Evolutionary conservation across 2,329 filamentous ascomycete species (phyloP).

Genomic region (Colletotrichum spaethianum): DNA sequence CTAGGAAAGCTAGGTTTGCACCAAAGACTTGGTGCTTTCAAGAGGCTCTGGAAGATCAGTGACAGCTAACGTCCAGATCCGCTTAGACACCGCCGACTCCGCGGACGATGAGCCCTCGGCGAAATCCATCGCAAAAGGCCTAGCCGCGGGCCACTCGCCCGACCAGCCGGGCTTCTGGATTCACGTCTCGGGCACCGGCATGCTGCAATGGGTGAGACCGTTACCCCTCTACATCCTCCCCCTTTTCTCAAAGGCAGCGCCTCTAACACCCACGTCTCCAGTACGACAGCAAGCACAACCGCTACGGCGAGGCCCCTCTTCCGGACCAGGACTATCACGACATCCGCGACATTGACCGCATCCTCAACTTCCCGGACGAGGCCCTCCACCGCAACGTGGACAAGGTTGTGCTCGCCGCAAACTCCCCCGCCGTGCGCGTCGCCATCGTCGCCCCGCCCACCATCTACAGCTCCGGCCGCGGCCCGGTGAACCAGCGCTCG

Average conservation of each 20-base stretch:
- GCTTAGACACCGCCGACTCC: slow-evolving; percentile 63
- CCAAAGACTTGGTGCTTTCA: not conserved
- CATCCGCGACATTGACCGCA: slow-evolving; percentile 67
- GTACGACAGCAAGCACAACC: slow-evolving; percentile 58
- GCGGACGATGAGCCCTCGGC: slow-evolving; percentile 61
- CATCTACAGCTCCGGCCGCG: slow-evolving; percentile 67
- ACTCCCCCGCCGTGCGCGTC: slow-evolving; percentile 54
- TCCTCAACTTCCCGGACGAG: slow-evolving; percentile 68
- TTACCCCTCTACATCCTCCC: too few relatives aligned
- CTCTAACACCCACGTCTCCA: slow-evolving; percentile 36
- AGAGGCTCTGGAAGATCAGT: not conserved
- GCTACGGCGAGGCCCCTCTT: slow-evolving; percentile 60
- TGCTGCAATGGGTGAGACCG: slow-evolving; percentile 56
- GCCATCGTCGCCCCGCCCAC: slow-evolving; percentile 64
- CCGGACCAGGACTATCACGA: slow-evolving; percentile 70
- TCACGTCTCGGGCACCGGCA: slow-evolving; percentile 65
- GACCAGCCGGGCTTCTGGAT: slow-evolving; percentile 65
- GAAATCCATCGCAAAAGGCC: slow-evolving; percentile 61
- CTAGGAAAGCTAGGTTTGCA: too few relatives aligned
- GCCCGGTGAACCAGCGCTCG: slow-evolving; percentile 63
- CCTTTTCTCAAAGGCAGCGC: not conserved
- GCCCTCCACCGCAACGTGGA: slow-evolving; percentile 78
- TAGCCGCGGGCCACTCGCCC: slow-evolving; percentile 58
- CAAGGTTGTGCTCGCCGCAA: slow-evolving; percentile 69
- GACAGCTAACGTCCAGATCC: not conserved